Percentiles rank a stretch among this genome's conserved stretches.
Evolutionary conservation across 108 stramenopile genomes (phyloP).

Genomic region (Fragilaria radians): DNA sequence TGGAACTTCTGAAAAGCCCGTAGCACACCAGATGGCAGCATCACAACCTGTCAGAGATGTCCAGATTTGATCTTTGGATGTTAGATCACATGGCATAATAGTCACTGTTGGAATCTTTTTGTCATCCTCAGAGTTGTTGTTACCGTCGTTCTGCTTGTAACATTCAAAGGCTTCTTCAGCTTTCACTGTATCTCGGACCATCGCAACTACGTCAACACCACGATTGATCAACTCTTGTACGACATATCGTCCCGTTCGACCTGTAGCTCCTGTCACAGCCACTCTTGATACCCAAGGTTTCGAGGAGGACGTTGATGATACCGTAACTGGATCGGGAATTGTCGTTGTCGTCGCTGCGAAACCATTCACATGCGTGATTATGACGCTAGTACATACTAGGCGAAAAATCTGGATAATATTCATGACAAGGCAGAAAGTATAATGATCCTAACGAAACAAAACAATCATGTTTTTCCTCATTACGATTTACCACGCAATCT

Average conservation of each 20-base stretch:
- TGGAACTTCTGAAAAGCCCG: constrained; percentile 58
- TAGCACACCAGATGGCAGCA: constrained; percentile 81
- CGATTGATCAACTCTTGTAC: constrained; percentile 55
- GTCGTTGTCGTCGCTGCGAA: neutral
- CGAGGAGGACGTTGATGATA: constrained; percentile 11
- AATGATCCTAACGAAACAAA: too few species aligned
- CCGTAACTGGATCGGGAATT: constrained; percentile 6
- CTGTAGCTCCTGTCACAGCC: constrained; percentile 78
- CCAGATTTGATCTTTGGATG: neutral
- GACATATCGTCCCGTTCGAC: constrained; percentile 63
- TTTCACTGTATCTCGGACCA: constrained; percentile 60
- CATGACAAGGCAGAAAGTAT: too few species aligned
- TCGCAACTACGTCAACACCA: constrained; percentile 41
- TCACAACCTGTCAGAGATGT: constrained; percentile 33
- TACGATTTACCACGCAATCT: too few species aligned
- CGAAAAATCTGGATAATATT: too few species aligned
- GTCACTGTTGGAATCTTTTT: constrained; percentile 4
- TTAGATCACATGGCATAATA: neutral
- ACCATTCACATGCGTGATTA: too few species aligned
- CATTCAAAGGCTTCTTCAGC: constrained; percentile 29
- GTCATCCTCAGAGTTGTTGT: neutral
- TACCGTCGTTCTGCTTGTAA: neutral
- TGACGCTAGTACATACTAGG: too few species aligned
- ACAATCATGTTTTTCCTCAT: too few species aligned
- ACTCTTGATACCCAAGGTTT: constrained; percentile 29